A percentile compares a stretch with the other conserved stretches of the same genome.
phyloP scores from a whole-genome alignment of 306 rosid genomes.

The Trichosanthes cucumerina region DNA sequence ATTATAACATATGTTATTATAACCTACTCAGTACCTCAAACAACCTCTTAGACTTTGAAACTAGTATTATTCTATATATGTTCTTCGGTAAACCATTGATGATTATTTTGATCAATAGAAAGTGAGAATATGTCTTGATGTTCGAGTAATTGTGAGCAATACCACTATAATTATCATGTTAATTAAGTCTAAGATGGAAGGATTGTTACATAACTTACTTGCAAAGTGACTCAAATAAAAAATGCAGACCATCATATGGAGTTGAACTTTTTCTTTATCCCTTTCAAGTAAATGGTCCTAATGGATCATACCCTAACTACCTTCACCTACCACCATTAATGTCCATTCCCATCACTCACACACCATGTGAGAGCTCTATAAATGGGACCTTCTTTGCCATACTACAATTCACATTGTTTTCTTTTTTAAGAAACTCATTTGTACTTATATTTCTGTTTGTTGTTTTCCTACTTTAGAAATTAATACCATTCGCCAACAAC shows the following conservation, averaged over 20 bases:
- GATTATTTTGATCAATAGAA: not conserved
- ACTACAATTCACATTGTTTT: not conserved
- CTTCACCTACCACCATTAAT: conserved; percentile 4
- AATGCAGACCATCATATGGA: not conserved
- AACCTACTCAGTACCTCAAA: too few species aligned
- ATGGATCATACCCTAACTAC: not conserved
- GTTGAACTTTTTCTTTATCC: not conserved
- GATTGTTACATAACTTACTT: not conserved
- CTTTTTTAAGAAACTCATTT: not conserved
- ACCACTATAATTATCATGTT: not conserved
- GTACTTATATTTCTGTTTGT: not conserved
- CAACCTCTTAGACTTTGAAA: not conserved
- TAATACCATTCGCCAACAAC: not conserved
- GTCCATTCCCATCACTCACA: not conserved
- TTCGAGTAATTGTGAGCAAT: not conserved
- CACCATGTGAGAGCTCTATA: not conserved
- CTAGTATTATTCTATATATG: not conserved
- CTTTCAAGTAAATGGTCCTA: not conserved
- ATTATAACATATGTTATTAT: too few species aligned
- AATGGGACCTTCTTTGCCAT: not conserved
- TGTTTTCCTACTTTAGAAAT: not conserved
- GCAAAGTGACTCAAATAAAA: not conserved
- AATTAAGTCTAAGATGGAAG: not conserved
- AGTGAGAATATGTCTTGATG: not conserved
- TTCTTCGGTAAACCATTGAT: not conserved